These are phyloP conservation scores for Pythium sp. DNA, from an alignment of 352 stramenopile species.

Conservation along the genomic window DNA sequence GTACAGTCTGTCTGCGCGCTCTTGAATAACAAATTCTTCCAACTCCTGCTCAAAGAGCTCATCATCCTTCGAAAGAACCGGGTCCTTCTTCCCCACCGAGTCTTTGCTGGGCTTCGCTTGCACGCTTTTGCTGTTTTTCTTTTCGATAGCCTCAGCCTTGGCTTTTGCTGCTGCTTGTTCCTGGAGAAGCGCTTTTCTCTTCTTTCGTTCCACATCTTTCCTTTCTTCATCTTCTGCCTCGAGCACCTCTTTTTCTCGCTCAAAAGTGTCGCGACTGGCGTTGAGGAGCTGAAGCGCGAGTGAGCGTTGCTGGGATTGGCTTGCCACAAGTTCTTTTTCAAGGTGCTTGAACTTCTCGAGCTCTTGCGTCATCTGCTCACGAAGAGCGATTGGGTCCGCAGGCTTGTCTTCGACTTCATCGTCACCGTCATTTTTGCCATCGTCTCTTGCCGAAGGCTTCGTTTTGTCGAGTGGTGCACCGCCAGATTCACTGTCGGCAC, in stretches of 20 bases:
- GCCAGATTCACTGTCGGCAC: neutral
- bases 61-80: constrained; percentile 54
- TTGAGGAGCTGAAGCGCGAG: constrained; percentile 64
- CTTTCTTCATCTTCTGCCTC: constrained; percentile 42
- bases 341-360: constrained; percentile 29
- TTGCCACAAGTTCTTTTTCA: constrained; percentile 33
- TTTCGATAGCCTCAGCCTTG: constrained; percentile 35
- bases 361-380: constrained; percentile 41
- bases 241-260: constrained; percentile 48
- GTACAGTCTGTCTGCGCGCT: constrained; percentile 50
- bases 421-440: constrained; percentile 12
- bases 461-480: neutral
- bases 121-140: constrained; percentile 27
- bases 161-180: constrained; percentile 50
- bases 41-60: constrained; percentile 54
- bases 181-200: constrained; percentile 39
- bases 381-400: constrained; percentile 42
- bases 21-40: constrained; percentile 35
- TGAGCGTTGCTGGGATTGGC: constrained; percentile 34
- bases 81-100: constrained; percentile 52
- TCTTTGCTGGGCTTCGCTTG: constrained; percentile 42
- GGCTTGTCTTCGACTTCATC: constrained; percentile 23
- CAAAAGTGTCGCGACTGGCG: constrained; percentile 53
- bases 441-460: neutral
- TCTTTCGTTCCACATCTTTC: constrained; percentile 45